Evolutionary conservation across 1,284 basidiomycete genomes (phyloP).

Genomic region (Boletus albobrunnescens): DNA sequence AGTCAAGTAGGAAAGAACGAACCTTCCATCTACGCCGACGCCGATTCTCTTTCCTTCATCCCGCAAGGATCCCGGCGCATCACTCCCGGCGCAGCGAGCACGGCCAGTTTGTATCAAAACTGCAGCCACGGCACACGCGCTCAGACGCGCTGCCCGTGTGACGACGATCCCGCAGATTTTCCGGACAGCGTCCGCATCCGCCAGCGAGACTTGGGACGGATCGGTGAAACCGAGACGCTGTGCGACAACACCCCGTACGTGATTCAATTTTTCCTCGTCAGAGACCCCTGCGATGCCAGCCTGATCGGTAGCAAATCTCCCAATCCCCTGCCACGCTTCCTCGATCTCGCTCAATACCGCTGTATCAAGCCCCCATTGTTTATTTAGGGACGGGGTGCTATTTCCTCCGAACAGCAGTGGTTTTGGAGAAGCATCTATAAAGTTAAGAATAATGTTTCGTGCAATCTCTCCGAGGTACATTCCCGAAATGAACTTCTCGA

Average conservation of each 20-base stretch:
- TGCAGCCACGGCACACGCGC: conserved; percentile 84
- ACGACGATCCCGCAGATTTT: conserved; percentile 80
- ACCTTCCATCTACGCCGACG: conserved; percentile 89
- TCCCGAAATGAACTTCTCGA: conserved; percentile 98
- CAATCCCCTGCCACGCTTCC: conserved; percentile 56
- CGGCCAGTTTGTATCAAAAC: conserved; percentile 79
- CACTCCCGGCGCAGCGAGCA: conserved; percentile 42
- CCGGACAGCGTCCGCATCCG: conserved; percentile 77
- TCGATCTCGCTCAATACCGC: conserved; percentile 90
- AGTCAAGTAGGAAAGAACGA: conserved; percentile 26
- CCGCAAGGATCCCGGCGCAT: conserved; percentile 25
- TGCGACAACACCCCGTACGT: conserved; percentile 56
- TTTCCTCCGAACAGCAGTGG: conserved; percentile 78
- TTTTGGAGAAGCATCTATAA: conserved; percentile 77
- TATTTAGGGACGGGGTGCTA: conserved; percentile 71
- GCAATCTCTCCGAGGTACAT: conserved; percentile 98
- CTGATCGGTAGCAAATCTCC: conserved; percentile 19
- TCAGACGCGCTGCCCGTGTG: conserved; percentile 77
- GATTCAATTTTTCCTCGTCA: conserved; percentile 37
- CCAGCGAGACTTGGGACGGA: conserved; percentile 44
- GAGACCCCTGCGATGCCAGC: background rate
- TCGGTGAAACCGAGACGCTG: conserved; percentile 61
- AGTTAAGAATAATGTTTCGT: conserved; percentile 79
- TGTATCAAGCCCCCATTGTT: conserved; percentile 92
- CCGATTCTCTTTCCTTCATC: conserved; percentile 54